Evolutionary conservation across 768 basidiomycete genomes (phyloP), one percentile per base, ranked within the genome.

Genomic region (Boletus tomentosulus): DNA sequence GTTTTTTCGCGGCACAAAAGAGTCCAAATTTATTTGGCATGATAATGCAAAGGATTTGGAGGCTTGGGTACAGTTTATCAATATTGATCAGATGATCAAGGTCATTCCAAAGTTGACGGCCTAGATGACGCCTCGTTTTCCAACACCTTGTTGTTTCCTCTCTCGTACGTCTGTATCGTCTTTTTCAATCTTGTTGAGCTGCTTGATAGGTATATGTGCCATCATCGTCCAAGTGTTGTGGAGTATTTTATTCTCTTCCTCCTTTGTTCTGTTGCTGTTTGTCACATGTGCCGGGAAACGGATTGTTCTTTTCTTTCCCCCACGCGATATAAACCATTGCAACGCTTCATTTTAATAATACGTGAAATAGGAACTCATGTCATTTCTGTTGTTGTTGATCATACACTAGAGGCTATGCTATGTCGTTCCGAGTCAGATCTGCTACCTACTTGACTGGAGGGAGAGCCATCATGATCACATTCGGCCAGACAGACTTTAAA

Each of bases 51-150:
- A 84, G 61, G 82, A 88, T 43, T 66, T 91, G 55, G 86, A 86
- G 63, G 80, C 78, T 33, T 90, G 89, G 87, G 86, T 91, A 13
- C 88, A 91, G 71, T 92, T 90, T 61, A 83, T 91, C 62, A 87
- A 84, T 55, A 83, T 90, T 53, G 87, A 90, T 71, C 85, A 89
- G 70, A 81, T 91, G 75, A 75, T 89, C 66, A 86, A 86, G 61
- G 87, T 90, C 56, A 80, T 87, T 16, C 83, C 84, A 19, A 90
- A 89, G 68, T 71, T 90, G 51, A 80, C 78, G 42, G 87, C 87
- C n/a, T 69, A 58, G 42, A 81, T 5, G n/a, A 34, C 3, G 15
- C 28, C 8, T n/a, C n/a, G n/a, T n/a, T n/a, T n/a, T n/a, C n/a
- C n/a, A n/a, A n/a, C n/a, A n/a, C n/a, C n/a, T n/a, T 19, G 22